Evolutionary conservation across 768 basidiomycete species (phyloP), one percentile per base, ranked within the genome.

Genomic region (Hygrocybe coccinea): DNA sequence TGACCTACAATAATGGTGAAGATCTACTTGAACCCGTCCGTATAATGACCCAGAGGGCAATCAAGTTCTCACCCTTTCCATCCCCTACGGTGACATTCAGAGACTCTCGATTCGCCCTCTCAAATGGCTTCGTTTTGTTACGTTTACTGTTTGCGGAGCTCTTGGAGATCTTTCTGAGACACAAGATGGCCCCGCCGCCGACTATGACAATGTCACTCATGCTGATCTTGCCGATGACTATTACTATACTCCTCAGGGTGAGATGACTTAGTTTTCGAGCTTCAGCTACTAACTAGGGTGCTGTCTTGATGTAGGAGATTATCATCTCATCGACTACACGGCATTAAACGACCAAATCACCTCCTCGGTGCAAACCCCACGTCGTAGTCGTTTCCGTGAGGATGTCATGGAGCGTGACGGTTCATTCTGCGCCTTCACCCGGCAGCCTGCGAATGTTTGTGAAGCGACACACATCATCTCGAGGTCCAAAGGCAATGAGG

Each of bases 171-270:
- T 44, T 43, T 29, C 38, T 44, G 22, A 9, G 17, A 24, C 29
- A 14, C 52, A 37, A 19, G 25, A 21, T 41, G 62, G 57, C 39
- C 57, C 50, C 25, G 54, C 57, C 45, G 44, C 59, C 41, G 57
- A 59, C 35, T 59, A 63, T 55, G 51, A 57, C 52, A 57, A 17
- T 44, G 56, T 47, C 5, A 17, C 53, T 15, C 15, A n/a, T 25
- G 45, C 5, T 38, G 29, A n/a, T 17, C 22, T 41, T 50, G 56
- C 34, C 21, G 50, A 36, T 17, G 50, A 19, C 9, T 58, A 61
- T 50, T 59, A 61, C 41, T 61, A 61, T 55, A 57, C 14, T 52
- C 55, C 58, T 57, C 49, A 59, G 33, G 55, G 59, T 59, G 48
- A 58, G 17, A 33, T 36, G 14, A 39, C 24, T 19, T 37, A 8